These are phyloP conservation scores for Effrenium voratum DNA, from an alignment of 73 alveolate species.

Conservation along the genomic window DNA sequence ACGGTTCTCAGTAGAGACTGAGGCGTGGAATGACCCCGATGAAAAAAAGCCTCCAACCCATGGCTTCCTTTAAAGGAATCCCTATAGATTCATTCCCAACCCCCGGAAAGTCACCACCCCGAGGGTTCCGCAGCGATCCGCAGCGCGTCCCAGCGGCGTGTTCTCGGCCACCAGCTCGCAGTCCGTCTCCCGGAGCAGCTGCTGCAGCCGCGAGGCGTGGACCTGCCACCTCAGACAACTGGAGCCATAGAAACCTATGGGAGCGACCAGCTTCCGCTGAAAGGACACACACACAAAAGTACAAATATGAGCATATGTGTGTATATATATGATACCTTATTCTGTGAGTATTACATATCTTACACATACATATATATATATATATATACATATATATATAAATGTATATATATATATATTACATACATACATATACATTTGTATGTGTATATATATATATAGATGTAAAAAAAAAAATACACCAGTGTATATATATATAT, in stretches of 20 bases:
- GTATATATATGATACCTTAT: no score
- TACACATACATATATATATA: background rate
- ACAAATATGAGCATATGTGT: no score
- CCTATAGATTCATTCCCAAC: no score
- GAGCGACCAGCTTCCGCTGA: background rate
- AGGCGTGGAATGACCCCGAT: no score
- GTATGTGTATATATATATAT: background rate
- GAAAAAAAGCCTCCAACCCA: no score
- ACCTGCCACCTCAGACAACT: conserved; percentile 29
- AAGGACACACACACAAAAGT: background rate
- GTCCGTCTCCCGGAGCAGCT: conserved; percentile 40
- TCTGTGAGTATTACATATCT: background rate
- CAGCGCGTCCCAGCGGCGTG: conserved; percentile 35
- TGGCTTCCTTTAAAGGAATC: no score
- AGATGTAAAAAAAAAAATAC: background rate
- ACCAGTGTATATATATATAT: background rate
- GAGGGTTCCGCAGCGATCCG: no score
- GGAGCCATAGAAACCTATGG: background rate
- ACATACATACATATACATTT: background rate
- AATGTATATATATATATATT: background rate
- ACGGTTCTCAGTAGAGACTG: no score
- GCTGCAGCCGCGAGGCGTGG: conserved; percentile 49
- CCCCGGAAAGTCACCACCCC: no score
- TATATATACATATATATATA: background rate
- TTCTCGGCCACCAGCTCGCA: conserved; percentile 45